Evolutionary conservation across 2,329 filamentous ascomycete species (phyloP), one percentile per base, ranked within the genome.

Genomic region (Botrytis porri): DNA sequence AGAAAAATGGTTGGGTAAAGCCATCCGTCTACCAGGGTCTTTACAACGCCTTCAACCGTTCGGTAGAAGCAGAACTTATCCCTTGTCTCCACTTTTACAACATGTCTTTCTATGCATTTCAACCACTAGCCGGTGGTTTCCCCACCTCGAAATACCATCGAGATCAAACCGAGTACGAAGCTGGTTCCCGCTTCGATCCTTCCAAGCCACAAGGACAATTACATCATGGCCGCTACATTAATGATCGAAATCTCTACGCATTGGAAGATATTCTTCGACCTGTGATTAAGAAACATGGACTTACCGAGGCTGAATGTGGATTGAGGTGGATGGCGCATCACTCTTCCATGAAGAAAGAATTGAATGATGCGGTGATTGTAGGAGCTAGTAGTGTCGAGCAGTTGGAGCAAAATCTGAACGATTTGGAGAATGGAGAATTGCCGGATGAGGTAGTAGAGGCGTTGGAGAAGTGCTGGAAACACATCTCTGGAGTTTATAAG

Each of bases 251-350:
- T 3, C 91, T 91, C 77, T 85, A 90, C 71, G 92, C 93, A 1
- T 83, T 96, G 63, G 65, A 69, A 41, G 84, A 87, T 74, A 82
- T 91, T 64, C 87, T 96, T 75, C 91, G 94, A 82, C 83, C 86
- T 4, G 92, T 90, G 1, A 87, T 89, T 1, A 83, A 89, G 77
- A 91, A 92, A 82, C 86, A 93, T 79, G 88, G 86, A 1, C 80
- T 95, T 76, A 90, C 88, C 4, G 82, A 93, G 80, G 86, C 94
- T 64, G 93, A 96, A 83, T 89, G 88, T 25, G 92, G 92, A 1
- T 84, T 95, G 79, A 86, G 93, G 69, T 95, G 93, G 92, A 81
- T 87, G 70, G 86, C 88, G 66, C 91, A 95, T 80, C 93, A 95
- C 82, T 92, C 90, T 10, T 82, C 84, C 73, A 83, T 91, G 62